Base-by-base conservation (phyloP, 768 basidiomycete species). In the Boletales sp. region DNA sequence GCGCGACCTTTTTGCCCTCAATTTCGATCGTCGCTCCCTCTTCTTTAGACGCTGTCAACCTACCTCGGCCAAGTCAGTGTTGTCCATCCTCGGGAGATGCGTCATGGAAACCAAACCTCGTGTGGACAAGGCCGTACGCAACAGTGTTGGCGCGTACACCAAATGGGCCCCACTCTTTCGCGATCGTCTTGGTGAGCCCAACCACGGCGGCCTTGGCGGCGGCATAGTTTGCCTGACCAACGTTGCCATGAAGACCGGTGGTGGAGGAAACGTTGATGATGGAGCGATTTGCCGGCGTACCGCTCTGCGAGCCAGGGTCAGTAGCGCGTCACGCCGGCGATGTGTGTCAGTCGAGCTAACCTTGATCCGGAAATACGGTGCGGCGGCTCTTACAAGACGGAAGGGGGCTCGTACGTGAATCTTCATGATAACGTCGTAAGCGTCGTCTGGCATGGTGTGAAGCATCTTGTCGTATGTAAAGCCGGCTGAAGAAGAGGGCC, bases 401-500 rank as follows among this genome's bases (percentile, higher is more conserved):
- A 92, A 93, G 0, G 90, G 91, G 3, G 90, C 88, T 44, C 86
- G 82, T 59, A 90, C 85, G 67, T 93, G 91, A 45, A 92, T 83
- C 63, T 86, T 87, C 67, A 86, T 74, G 60, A 92, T 92, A 57
- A 92, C 75, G 54, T 90, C 85, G 64, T 80, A 93, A 2, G 82
- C 78, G 39, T 90, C 87, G 69, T 93, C 90, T 3, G 86, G 83
- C 52, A 84, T 90, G 6, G 87, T 90, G 70, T 90, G 90, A 35
- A 91, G 73, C 90, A 93, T 93, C 68, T 84, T 86, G 76, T 90
- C 87, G 58, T 78, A 88, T 8, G 87, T 88, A 72, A 89, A 89
- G 42, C 83, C 85, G 41, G 85, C 84, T 82, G 53, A 44, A 15
- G 10, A 17, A 21, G 37, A 7, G 36, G 41, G 36, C 32, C 44